Conservation (phyloP, 2,329 filamentous ascomycete genomes). For the Chaetomiaceae sp. region DNA sequence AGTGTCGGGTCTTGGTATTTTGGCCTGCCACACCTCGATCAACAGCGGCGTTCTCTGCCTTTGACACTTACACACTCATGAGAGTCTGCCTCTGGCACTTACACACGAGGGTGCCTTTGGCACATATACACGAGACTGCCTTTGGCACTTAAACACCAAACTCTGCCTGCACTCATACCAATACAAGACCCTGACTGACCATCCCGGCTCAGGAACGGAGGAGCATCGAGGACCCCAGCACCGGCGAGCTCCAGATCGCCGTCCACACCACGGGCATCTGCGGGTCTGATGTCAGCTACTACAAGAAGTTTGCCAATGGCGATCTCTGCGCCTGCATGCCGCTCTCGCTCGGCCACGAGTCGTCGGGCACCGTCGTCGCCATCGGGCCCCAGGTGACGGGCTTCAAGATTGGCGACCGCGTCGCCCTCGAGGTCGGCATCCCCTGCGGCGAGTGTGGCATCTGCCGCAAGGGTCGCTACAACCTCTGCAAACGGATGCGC, state of each 20-base stretch:
- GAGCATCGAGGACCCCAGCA: constrained; percentile 42
- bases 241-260: constrained; percentile 58
- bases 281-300: constrained; percentile 66
- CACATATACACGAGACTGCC: too few species aligned
- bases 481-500: constrained; percentile 57
- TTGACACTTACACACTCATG: background rate
- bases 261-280: constrained; percentile 64
- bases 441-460: constrained; percentile 48
- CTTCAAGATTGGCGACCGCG: constrained; percentile 52
- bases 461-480: constrained; percentile 53
- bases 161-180: too few species aligned
- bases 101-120: too few species aligned
- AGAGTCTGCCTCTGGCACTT: too few species aligned
- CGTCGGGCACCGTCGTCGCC: constrained; percentile 53
- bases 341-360: constrained; percentile 60
- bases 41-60: too few species aligned
- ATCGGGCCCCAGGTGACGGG: constrained; percentile 49
- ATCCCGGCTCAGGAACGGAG: constrained; percentile 42
- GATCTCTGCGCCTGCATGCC: constrained; percentile 63
- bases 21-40: constrained; percentile 7
- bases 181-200: too few species aligned
- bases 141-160: too few species aligned
- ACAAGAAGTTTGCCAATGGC: constrained; percentile 67
- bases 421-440: constrained; percentile 54
- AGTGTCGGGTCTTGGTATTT: constrained; percentile 14